Conservation (phyloP, 257 asterid species). For the Ligustrum vulgare region DNA sequence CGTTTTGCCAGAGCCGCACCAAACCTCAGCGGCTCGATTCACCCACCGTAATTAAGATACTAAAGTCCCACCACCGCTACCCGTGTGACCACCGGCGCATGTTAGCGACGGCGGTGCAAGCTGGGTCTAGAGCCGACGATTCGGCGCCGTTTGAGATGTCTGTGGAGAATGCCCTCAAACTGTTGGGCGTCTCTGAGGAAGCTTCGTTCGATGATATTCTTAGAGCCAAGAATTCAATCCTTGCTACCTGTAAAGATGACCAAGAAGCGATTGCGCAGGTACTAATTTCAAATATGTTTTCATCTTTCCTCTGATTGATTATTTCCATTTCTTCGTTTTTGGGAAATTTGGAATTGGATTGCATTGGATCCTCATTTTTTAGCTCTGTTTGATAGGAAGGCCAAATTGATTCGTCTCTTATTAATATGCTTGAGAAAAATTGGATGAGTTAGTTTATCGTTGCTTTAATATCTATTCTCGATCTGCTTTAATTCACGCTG, state of each 20-base stretch:
- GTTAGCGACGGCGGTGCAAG: slow-evolving; percentile 51
- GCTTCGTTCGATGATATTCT: slow-evolving; percentile 94
- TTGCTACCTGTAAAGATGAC: slow-evolving; percentile 76
- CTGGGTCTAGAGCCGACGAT: slow-evolving; percentile 97
- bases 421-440: neutral
- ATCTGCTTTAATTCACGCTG: neutral
- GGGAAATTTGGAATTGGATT: neutral
- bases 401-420: neutral
- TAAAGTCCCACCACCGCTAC: slow-evolving; percentile 31
- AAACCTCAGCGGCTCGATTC: slow-evolving; percentile 27
- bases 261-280: slow-evolving; percentile 76
- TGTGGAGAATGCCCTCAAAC: slow-evolving; percentile 83
- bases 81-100: slow-evolving; percentile 52
- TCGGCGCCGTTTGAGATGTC: slow-evolving; percentile 93
- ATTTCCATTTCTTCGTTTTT: too few relatives aligned
- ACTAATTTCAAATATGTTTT: neutral
- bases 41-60: slow-evolving; percentile 22
- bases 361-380: neutral
- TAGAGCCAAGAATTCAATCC: slow-evolving; percentile 75
- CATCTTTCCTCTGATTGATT: neutral
- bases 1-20: slow-evolving; percentile 35
- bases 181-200: slow-evolving; percentile 84
- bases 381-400: neutral
- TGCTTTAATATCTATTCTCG: neutral
- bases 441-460: neutral